Evolutionary conservation across 2,329 filamentous ascomycete genomes (phyloP).

Genomic region (Diaporthe citriasiana): DNA sequence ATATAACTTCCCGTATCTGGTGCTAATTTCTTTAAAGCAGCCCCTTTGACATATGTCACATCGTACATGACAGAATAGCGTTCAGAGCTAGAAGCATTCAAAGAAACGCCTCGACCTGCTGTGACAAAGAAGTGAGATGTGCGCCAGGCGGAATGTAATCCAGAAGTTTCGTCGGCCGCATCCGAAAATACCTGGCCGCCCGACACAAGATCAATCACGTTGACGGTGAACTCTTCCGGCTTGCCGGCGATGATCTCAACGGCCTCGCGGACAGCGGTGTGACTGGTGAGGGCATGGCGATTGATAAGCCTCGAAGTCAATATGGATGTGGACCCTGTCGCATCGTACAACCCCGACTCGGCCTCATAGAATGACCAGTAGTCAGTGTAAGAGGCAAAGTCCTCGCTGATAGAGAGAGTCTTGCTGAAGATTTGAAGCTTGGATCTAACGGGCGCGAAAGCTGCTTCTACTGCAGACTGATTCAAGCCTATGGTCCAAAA

Average conservation of each 20-base stretch:
- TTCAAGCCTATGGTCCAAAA: not conserved
- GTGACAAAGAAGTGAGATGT: not conserved
- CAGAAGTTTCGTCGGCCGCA: not conserved
- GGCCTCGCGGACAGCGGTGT: not conserved
- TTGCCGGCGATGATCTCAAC: not conserved
- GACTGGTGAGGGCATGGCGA: not conserved
- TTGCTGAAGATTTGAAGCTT: not conserved
- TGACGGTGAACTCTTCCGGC: not conserved
- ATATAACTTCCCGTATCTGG: conserved; percentile 48
- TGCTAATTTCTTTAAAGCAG: conserved; percentile 23
- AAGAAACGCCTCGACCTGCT: not conserved
- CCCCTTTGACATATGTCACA: not conserved
- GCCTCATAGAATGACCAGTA: conserved; percentile 22
- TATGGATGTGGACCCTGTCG: not conserved
- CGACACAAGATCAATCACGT: not conserved
- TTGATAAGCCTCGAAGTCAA: not conserved
- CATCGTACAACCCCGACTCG: not conserved
- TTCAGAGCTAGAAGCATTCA: not conserved
- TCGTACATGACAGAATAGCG: conserved; percentile 9
- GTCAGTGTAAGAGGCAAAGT: conserved; percentile 1
- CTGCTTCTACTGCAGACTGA: not conserved
- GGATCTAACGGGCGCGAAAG: not conserved
- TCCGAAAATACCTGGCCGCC: conserved; percentile 14
- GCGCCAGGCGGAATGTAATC: not conserved
- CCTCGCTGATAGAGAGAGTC: not conserved